Evolutionary conservation across 1,139 yeast species (phyloP).

Genomic region (Pichia inconspicua): DNA sequence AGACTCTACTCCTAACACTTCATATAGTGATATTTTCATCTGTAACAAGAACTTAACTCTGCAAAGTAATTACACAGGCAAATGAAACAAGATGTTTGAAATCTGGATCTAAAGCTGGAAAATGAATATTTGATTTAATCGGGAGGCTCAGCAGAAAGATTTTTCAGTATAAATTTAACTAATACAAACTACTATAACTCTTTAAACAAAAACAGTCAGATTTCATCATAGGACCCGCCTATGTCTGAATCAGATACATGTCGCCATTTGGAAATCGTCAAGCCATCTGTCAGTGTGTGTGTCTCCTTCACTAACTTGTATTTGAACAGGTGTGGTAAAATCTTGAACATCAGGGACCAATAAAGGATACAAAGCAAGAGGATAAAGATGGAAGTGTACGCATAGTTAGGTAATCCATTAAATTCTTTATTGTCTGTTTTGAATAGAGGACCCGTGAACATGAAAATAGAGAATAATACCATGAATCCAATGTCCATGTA

Average conservation of each 20-base stretch:
- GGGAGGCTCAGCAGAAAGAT: too few species aligned
- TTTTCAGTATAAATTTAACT: too few species aligned
- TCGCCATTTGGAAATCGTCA: constrained; percentile 40
- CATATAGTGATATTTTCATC: constrained; percentile 45
- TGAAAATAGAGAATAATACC: constrained; percentile 33
- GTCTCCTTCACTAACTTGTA: constrained; percentile 35
- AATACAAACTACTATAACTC: too few species aligned
- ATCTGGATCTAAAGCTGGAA: too few species aligned
- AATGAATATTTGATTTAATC: too few species aligned
- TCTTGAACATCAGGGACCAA: constrained; percentile 40
- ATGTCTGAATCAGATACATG: constrained; percentile 5
- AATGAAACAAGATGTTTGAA: too few species aligned
- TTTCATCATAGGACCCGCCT: background rate
- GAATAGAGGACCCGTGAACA: constrained; percentile 40
- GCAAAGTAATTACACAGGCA: background rate
- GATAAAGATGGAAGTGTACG: constrained; percentile 24
- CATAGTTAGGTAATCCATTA: constrained; percentile 32
- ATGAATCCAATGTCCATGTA: constrained; percentile 35
- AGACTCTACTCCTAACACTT: constrained; percentile 69
- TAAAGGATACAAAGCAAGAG: constrained; percentile 33
- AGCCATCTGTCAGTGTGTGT: constrained; percentile 39
- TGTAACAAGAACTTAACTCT: background rate
- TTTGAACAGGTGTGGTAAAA: constrained; percentile 35
- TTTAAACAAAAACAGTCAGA: background rate
- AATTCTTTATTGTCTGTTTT: constrained; percentile 29